Percentiles rank a stretch among this genome's conserved stretches.
These are phyloP conservation scores for Boletus patriciae DNA, from an alignment of 768 basidiomycete species.

Conservation along the genomic window DNA sequence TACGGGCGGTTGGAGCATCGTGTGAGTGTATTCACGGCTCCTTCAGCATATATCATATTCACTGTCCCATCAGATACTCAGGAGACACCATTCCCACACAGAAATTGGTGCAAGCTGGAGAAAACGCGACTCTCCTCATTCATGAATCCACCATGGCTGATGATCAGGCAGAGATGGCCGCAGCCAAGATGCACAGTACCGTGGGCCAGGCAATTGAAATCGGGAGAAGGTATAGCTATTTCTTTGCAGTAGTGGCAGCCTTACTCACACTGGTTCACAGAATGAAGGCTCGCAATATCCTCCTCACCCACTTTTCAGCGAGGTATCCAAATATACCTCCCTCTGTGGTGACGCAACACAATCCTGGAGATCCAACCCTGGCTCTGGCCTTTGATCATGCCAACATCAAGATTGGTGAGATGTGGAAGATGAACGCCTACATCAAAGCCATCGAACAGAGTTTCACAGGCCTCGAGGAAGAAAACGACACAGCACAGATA, in stretches of 20 bases:
- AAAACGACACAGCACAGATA: conserved; percentile 26
- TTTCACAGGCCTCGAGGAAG: conserved; percentile 54
- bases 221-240: conserved; percentile 56
- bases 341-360: conserved; percentile 27
- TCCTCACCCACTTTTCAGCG: conserved; percentile 96
- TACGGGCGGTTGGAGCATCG: conserved; percentile 51
- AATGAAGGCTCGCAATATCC: conserved; percentile 80
- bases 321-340: conserved; percentile 87
- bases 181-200: conserved; percentile 82
- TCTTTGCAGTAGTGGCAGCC: neutral
- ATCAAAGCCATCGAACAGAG: conserved; percentile 66
- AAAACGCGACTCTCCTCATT: conserved; percentile 75
- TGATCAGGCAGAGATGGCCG: conserved; percentile 72
- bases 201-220: conserved; percentile 84
- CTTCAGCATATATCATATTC: neutral
- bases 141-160: conserved; percentile 95
- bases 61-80: conserved; percentile 63
- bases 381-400: conserved; percentile 83
- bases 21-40: conserved; percentile 27
- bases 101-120: conserved; percentile 62
- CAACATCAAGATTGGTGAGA: conserved; percentile 66
- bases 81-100: conserved; percentile 85
- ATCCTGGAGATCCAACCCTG: conserved; percentile 45
- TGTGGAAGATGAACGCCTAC: conserved; percentile 87
- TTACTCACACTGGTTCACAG: conserved; percentile 38